Percentiles rank a stretch among this genome's conserved stretches.
These are phyloP conservation scores for Podospora fimiseda DNA, from an alignment of 495 filamentous ascomycete species.

Conservation along the genomic window DNA sequence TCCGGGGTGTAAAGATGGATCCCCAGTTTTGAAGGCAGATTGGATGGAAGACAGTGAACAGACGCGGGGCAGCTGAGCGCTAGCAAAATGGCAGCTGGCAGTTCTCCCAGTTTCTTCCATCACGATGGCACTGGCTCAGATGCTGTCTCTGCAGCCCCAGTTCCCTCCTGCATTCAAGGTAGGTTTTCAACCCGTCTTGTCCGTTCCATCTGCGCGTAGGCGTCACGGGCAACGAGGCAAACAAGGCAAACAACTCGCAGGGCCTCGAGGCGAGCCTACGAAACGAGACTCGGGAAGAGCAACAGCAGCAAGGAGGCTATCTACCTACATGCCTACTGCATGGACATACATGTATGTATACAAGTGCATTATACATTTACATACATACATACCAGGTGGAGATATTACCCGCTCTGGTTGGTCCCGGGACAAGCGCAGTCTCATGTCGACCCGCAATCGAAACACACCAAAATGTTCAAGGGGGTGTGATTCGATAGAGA, in stretches of 20 bases:
- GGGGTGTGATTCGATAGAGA: slow-evolving; percentile 4
- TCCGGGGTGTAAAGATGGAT: slow-evolving; percentile 6
- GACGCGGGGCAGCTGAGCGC: neutral
- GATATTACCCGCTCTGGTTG: slow-evolving; percentile 10
- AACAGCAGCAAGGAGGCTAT: neutral
- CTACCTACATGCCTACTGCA: neutral
- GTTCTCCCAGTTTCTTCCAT: neutral
- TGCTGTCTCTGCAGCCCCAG: neutral
- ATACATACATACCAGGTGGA: neutral
- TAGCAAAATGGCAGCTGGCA: neutral
- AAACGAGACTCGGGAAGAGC: neutral
- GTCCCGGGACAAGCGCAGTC: slow-evolving; percentile 1
- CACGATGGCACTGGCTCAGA: neutral
- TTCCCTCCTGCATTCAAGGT: neutral
- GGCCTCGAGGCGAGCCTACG: neutral
- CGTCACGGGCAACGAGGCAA: neutral
- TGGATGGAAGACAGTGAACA: neutral
- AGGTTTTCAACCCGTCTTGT: neutral
- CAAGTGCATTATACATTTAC: neutral
- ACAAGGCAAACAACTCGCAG: neutral
- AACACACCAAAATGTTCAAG: neutral
- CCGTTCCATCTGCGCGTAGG: neutral
- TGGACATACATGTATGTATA: neutral
- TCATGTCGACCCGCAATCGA: neutral
- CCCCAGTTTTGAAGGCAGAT: neutral